phyloP scores from a whole-genome alignment of 768 basidiomycete genomes.

The Russula sp. region DNA sequence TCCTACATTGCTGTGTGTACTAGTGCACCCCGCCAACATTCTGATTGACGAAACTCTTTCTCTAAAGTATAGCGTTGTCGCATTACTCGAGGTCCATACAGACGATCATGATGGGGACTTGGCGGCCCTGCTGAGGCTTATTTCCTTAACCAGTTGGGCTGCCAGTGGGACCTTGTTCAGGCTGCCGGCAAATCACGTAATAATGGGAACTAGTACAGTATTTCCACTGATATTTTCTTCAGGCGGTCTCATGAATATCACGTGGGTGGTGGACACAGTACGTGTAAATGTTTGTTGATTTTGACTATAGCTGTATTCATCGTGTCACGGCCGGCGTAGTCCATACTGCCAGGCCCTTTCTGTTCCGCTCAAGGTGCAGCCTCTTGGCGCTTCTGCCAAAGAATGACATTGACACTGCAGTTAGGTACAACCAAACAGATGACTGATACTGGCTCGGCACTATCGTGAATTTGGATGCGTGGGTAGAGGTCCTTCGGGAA shows the following conservation, averaged over 20 bases:
- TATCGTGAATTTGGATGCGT: constrained; percentile 11
- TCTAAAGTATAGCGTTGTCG: constrained; percentile 21
- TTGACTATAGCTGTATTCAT: background rate
- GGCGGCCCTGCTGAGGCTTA: too few species aligned
- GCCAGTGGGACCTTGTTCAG: constrained; percentile 30
- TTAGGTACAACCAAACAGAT: constrained; percentile 13
- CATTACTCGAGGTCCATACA: constrained; percentile 16
- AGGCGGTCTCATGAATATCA: constrained; percentile 37
- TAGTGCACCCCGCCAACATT: background rate
- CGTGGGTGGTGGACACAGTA: constrained; percentile 33
- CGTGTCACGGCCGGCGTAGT: background rate
- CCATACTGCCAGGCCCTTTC: background rate
- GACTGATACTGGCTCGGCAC: constrained; percentile 8
- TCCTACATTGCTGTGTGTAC: constrained; percentile 26
- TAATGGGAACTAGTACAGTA: too few species aligned
- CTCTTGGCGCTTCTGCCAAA: too few species aligned
- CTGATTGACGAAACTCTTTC: background rate
- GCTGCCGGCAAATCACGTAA: constrained; percentile 19
- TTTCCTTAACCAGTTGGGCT: constrained; percentile 25
- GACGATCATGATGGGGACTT: too few species aligned
- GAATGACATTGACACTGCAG: too few species aligned
- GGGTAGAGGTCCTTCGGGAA: background rate
- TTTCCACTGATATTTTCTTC: background rate
- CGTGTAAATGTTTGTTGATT: constrained; percentile 11
- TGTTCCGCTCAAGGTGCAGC: constrained; percentile 14